phyloP scores from a whole-genome alignment of 768 basidiomycete species.

The Mycena latifolia region DNA sequence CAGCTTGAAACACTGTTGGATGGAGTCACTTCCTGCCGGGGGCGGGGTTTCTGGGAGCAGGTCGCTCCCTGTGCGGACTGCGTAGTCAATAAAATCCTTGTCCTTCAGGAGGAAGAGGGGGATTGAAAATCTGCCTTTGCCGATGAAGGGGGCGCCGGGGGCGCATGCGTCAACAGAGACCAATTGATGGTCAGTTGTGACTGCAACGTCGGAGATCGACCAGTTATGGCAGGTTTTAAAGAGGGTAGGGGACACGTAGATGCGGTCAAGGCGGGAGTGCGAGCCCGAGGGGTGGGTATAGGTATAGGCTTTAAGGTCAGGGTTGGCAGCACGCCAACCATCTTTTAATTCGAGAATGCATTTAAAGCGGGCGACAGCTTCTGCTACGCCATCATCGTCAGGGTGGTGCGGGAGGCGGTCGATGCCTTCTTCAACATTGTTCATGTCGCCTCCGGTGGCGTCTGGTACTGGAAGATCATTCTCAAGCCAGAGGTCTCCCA shows the following conservation, averaged over 20 bases:
- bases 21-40: not conserved
- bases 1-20: not conserved
- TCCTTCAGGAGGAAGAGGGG: not conserved
- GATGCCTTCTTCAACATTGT: slow-evolving; percentile 2
- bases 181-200: not conserved
- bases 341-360: slow-evolving; percentile 7
- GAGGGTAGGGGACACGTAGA: not conserved
- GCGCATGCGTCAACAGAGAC: not conserved
- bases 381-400: not conserved
- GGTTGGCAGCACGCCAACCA: slow-evolving; percentile 21
- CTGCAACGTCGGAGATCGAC: not conserved
- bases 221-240: slow-evolving; percentile 6
- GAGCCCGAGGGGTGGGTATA: not conserved
- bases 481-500: not conserved
- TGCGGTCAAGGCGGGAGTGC: slow-evolving; percentile 10
- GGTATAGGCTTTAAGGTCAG: slow-evolving; percentile 3
- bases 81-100: not conserved
- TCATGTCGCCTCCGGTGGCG: slow-evolving; percentile 20
- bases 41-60: not conserved
- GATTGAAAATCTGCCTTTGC: not conserved
- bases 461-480: slow-evolving; percentile 21
- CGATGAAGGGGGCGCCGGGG: not conserved
- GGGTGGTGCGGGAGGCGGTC: slow-evolving; percentile 17
- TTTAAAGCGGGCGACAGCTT: not conserved
- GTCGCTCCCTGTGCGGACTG: not conserved